These are phyloP conservation scores for Magnusiomyces sp. DNA, from an alignment of 1,139 yeast genomes.

Conservation along the genomic window DNA sequence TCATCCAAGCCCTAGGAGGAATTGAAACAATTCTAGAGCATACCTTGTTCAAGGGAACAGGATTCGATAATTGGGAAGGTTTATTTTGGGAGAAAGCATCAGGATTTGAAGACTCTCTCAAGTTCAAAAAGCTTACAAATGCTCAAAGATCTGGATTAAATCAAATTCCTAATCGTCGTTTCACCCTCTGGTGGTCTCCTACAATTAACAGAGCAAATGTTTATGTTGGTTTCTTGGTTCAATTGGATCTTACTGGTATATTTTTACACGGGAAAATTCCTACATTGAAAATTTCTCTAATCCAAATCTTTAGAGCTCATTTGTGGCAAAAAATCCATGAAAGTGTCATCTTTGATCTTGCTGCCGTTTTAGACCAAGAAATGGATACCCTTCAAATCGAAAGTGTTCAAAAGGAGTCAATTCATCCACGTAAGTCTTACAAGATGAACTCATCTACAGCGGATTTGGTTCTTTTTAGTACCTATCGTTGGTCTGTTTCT, in stretches of 20 bases:
- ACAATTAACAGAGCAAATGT: conserved; percentile 97
- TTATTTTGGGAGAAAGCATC: conserved; percentile 96
- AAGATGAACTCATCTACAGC: conserved; percentile 96
- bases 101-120: conserved; percentile 94
- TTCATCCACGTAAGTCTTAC: conserved; percentile 95
- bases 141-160: conserved; percentile 97
- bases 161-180: conserved; percentile 95
- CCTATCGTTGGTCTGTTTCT: conserved; percentile 78
- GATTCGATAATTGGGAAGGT: conserved; percentile 98
- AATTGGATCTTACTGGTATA: conserved; percentile 91
- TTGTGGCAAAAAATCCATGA: conserved; percentile 99
- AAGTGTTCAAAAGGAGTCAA: conserved; percentile 79
- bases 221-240: conserved; percentile 94
- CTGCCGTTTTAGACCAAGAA: conserved; percentile 87
- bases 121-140: conserved; percentile 87
- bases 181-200: conserved; percentile 99
- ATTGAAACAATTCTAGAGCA: conserved; percentile 94
- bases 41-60: conserved; percentile 91
- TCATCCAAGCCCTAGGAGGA: conserved; percentile 95
- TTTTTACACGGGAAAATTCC: conserved; percentile 97
- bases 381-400: conserved; percentile 78
- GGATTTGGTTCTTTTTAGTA: conserved; percentile 69
- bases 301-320: conserved; percentile 96
- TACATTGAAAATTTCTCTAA: conserved; percentile 85
- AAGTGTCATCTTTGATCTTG: conserved; percentile 83